Base-by-base conservation (phyloP, 805 yeast species). In the Starmerella davenportii region DNA sequence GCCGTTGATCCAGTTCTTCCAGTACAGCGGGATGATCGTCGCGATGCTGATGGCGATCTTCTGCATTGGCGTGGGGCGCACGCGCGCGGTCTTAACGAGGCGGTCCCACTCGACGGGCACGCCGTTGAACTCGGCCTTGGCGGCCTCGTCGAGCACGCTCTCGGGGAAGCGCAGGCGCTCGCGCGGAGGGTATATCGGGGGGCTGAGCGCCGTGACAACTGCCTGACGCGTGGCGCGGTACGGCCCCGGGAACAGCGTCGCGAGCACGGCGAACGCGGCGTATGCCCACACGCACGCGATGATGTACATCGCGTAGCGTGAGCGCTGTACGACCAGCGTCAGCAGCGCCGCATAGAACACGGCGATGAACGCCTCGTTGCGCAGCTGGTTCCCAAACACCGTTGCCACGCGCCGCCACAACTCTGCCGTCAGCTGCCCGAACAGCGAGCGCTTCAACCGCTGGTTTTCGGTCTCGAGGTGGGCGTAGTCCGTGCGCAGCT, bases 1-100 rank as follows among this genome's bases (percentile, higher is more conserved):
- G 21, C 25, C 25, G 25, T 23, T 43, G 5, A n/a, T 3, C 44
- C 44, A 41, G 15, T 21, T 28, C 17, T 17, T 19, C 19, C 21
- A 31, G 9, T 34, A 16, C 8, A 29, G 21, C 2, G 41, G 39
- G 16, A 33, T 36, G 9, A 31, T 23, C 11, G 33, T 34, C 8
- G 24, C 30, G 3, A 38, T 5, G 23, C 29, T 19, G 4, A 41
- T 20, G 5, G 32, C 31, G 3, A 35, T 18, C 8, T 17, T 27
- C 31, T 30, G 41, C 15, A 16, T 13, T 34, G 17, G 18, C 3
- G 38, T 30, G 11, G 41, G 41, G 19, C 31, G 29, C 16, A 35
- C 14, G 13, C 29, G 34, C 38, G 30, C 21, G 30, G 21, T 13
- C 23, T 36, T 19, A 13, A 36, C 34, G n/a, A 36, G 29, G 7